Evolutionary conservation across 441 rosid genomes (phyloP).

Genomic region (Erysimum cheiri): DNA sequence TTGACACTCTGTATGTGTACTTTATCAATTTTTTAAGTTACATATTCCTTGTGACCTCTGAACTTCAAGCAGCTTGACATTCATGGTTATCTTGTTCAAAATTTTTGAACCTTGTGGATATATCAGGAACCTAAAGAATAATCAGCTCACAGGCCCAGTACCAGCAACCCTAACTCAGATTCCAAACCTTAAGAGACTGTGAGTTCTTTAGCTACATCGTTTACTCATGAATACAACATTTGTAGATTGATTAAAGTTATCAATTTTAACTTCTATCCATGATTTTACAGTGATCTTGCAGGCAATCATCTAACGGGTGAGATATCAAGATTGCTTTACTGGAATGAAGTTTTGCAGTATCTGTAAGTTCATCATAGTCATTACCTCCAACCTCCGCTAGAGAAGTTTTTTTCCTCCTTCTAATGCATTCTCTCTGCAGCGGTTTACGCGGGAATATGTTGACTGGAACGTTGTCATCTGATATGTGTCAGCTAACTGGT

Average conservation of each 20-base stretch:
- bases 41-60: not conserved
- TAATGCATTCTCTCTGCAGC: slow-evolving; percentile 47
- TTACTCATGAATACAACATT: not conserved
- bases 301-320: slow-evolving; percentile 82
- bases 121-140: slow-evolving; percentile 77
- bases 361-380: slow-evolving; percentile 59
- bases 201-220: slow-evolving; percentile 36
- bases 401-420: not conserved
- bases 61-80: too few relatives aligned
- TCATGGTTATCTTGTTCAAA: not conserved
- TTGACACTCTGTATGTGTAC: slow-evolving; percentile 67
- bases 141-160: slow-evolving; percentile 82
- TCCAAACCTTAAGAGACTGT: slow-evolving; percentile 86
- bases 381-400: not conserved
- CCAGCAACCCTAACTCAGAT: slow-evolving; percentile 91
- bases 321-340: slow-evolving; percentile 87
- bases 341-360: slow-evolving; percentile 95
- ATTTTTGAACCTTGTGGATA: not conserved
- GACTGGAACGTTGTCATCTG: slow-evolving; percentile 81
- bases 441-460: slow-evolving; percentile 83
- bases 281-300: slow-evolving; percentile 75
- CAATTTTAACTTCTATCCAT: not conserved
- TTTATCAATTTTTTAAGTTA: not conserved
- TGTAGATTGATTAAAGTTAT: not conserved
- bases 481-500: slow-evolving; percentile 93